phyloP scores from a whole-genome alignment of 306 rosid genomes.

The Styphnolobium japonicum region DNA sequence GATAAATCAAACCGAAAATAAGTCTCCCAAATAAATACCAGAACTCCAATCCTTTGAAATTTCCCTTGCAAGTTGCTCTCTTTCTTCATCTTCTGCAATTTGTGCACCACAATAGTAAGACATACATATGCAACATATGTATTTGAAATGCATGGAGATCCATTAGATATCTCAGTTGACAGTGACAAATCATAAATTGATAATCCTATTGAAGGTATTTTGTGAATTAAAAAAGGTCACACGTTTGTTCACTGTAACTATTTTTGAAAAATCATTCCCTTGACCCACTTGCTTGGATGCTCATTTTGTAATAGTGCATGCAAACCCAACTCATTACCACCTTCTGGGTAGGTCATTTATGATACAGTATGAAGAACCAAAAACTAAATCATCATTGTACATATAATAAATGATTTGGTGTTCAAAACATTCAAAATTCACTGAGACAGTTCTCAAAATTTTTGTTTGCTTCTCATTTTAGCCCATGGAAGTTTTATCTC shows the following conservation, averaged over 20 bases:
- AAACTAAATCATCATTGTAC: conserved; percentile 11
- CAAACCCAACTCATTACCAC: not conserved
- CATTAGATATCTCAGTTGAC: conserved; percentile 1
- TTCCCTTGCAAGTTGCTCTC: conserved; percentile 91
- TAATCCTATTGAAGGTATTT: not conserved
- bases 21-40: conserved; percentile 42
- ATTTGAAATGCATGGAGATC: not conserved
- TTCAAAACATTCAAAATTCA: not conserved
- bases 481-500: no score
- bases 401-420: not conserved
- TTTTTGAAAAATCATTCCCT: not conserved
- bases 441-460: not conserved
- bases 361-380: not conserved
- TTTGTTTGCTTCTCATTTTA: no score
- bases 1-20: conserved; percentile 3
- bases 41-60: conserved; percentile 95
- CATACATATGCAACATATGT: not conserved
- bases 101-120: conserved; percentile 1
- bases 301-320: not conserved
- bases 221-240: not conserved
- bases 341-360: not conserved
- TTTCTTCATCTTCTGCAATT: conserved; percentile 83
- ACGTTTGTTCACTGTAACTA: not conserved
- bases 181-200: conserved; percentile 18
- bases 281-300: not conserved